Evolutionary conservation across 306 rosid species (phyloP).

Genomic region (Malus asiatica): DNA sequence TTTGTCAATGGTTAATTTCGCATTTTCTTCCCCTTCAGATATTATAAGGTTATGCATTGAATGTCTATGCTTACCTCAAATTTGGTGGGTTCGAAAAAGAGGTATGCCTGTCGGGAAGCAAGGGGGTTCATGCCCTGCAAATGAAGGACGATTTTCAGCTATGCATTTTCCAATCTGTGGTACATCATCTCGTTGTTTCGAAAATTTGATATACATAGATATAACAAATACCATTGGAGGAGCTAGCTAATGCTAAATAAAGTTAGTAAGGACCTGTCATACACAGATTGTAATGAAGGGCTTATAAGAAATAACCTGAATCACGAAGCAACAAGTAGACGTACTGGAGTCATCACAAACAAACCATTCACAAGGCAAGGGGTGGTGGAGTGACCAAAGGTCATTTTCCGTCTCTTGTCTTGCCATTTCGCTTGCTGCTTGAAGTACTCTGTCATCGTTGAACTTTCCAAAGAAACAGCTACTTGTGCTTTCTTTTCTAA

Average conservation of each 20-base stretch:
- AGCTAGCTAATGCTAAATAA: too few species aligned
- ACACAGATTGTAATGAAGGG: not conserved
- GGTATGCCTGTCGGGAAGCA: constrained; percentile 87
- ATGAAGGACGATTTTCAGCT: constrained; percentile 3
- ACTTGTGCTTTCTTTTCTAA: constrained; percentile 53
- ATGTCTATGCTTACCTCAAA: constrained; percentile 51
- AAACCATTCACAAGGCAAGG: constrained; percentile 94
- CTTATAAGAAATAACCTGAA: constrained; percentile 45
- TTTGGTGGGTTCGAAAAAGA: constrained; percentile 76
- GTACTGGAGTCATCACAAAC: constrained; percentile 69
- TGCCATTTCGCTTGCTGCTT: constrained; percentile 65
- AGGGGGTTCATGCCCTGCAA: constrained; percentile 78
- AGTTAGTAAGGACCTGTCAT: too few species aligned
- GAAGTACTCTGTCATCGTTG: constrained; percentile 71
- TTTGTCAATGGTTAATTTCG: not conserved
- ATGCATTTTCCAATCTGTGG: not conserved
- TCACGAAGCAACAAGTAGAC: constrained; percentile 60
- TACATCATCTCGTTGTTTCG: not conserved
- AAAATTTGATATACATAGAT: not conserved
- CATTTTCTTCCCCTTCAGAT: not conserved
- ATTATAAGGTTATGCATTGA: too few species aligned
- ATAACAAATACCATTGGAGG: too few species aligned
- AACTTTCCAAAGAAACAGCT: constrained; percentile 61
- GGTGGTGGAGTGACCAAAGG: constrained; percentile 53
- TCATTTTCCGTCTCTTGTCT: constrained; percentile 56